Evolutionary conservation across 139 green algal species (phyloP).

Genomic region (Parachlorella kessleri): DNA sequence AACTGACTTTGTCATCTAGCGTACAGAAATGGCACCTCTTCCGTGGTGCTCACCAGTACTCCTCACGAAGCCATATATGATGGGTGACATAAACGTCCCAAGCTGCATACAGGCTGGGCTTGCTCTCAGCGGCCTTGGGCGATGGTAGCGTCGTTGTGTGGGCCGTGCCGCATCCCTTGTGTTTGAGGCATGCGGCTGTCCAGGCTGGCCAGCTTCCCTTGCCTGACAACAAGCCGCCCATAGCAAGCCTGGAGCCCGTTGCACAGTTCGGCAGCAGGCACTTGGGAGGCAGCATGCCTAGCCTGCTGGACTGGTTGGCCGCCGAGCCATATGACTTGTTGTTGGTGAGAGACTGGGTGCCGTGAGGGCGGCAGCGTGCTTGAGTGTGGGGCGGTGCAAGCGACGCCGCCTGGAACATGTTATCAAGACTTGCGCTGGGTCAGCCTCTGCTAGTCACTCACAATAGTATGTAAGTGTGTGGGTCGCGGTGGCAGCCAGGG

Average conservation of each 20-base stretch:
- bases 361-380: too few species aligned
- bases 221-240: neutral
- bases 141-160: slow-evolving; percentile 56
- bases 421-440: neutral
- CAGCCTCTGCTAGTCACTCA: too few species aligned
- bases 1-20: too few species aligned
- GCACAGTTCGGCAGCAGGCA: neutral
- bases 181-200: neutral
- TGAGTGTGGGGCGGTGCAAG: too few species aligned
- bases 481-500: too few species aligned
- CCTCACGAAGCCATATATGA: too few species aligned
- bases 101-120: slow-evolving; percentile 47
- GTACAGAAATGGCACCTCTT: too few species aligned
- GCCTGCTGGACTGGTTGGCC: slow-evolving; percentile 59
- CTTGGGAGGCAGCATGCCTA: slow-evolving; percentile 45
- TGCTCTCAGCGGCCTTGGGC: slow-evolving; percentile 61
- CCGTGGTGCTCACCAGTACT: too few species aligned
- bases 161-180: slow-evolving; percentile 41
- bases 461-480: too few species aligned
- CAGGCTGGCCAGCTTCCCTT: too few species aligned
- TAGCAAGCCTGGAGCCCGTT: slow-evolving; percentile 17
- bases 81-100: too few species aligned
- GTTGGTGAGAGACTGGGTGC: too few species aligned
- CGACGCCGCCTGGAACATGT: neutral
- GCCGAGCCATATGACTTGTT: slow-evolving; percentile 51